phyloP scores from a whole-genome alignment of 176 grass and related monocot genomes.

The Avena eriantha region DNA sequence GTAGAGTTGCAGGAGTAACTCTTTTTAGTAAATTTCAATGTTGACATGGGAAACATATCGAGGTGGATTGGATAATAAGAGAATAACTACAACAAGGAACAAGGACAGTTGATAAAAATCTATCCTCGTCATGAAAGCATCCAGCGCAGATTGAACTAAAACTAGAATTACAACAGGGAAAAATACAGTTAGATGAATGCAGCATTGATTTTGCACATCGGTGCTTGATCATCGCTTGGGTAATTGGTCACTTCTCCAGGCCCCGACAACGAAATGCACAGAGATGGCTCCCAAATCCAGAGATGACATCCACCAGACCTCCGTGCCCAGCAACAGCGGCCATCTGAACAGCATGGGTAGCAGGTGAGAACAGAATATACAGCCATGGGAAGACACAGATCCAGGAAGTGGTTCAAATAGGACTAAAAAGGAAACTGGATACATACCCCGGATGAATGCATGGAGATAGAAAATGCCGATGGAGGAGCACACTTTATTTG shows the following conservation, averaged over 20 bases:
- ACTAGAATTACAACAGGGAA: background rate
- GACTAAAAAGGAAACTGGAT: background rate
- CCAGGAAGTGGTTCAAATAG: slow-evolving; percentile 7
- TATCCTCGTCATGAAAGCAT: slow-evolving; percentile 20
- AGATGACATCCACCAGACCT: slow-evolving; percentile 85
- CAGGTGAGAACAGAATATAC: background rate
- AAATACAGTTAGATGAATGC: background rate
- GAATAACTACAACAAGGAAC: background rate
- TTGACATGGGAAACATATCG: background rate
- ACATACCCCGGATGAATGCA: slow-evolving; percentile 87
- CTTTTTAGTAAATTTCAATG: background rate
- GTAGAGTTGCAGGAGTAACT: background rate
- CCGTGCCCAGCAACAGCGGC: slow-evolving; percentile 75
- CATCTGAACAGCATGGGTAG: slow-evolving; percentile 46
- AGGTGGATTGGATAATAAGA: background rate
- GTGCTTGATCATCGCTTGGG: background rate
- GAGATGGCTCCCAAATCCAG: slow-evolving; percentile 88
- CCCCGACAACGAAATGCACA: slow-evolving; percentile 71
- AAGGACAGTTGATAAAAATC: background rate
- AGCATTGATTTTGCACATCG: background rate
- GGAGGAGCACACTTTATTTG: slow-evolving; percentile 93
- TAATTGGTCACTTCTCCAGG: slow-evolving; percentile 49
- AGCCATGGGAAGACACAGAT: background rate
- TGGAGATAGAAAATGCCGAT: slow-evolving; percentile 78
- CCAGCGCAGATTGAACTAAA: background rate